Evolutionary conservation across 371 early-diverging fungal species (phyloP), one percentile per base, ranked within the genome.

Genomic region (Chytridium lagenaria): DNA sequence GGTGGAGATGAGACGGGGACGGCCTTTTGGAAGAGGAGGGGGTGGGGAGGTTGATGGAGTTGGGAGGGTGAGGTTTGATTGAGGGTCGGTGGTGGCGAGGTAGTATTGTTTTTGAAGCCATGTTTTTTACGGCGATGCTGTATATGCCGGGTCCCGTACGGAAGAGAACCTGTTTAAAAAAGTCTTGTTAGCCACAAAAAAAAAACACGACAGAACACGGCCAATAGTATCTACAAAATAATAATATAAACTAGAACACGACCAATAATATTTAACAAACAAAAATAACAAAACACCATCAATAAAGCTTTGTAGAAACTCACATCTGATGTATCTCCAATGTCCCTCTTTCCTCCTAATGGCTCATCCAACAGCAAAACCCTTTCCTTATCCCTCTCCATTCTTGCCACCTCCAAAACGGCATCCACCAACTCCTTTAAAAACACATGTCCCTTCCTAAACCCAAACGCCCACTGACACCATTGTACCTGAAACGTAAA

Each of bases 391-490:
- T 16, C 55, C 23, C 10, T 10, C 30, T 55, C 26, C 55, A 16
- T 10, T 26, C 5, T 55, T 7, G 26, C 10, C 30, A 5, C 7
- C 10, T 55, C 55, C 26, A 15, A 10, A 28, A 55, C 26, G 55
- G 55, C 10, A 10, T 15, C 10, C 23, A 55, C 7, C 23, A 55
- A 10, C 16, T 5, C 30, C 10, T 26, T 7, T 10, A 55, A 26
- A 26, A 55, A 26, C 19, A 26, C 16, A 28, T 55, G 55, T 55
- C 26, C 16, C 55, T 10, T 10, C 10, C 55, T 16, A 26, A 55
- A 55, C 23, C 16, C 55, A 28, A 55, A 55, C 7, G 55, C 26
- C 55, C 55, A 55, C 55, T 55, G 55, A 26, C 55, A 55, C 55
- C 55, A 55, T 26, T 55, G 55, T 15, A 55, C 26, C 16, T 28